Evolutionary conservation across 1,284 basidiomycete genomes (phyloP), one percentile per base, ranked within the genome.

Genomic region (Ustilago tritici): DNA sequence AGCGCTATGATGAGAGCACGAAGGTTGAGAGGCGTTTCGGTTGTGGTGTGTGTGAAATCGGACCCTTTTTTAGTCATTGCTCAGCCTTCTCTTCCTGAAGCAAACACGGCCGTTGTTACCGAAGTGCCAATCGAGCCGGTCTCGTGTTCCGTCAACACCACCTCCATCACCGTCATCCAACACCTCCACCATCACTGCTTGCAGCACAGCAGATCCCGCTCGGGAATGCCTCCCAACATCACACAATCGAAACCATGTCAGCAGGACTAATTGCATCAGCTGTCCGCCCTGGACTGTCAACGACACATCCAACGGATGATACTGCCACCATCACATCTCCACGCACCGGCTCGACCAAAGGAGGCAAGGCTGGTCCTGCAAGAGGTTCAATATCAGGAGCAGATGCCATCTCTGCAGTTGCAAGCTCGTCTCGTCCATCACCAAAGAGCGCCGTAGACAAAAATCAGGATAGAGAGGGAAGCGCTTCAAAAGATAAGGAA

Each of bases 401-500:
- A 6, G 40, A 40, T 36, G 3, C 17, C 0, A 14, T 41, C 12
- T 6, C 57, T n/a, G 34, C 28, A 8, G 53, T 43, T 12, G 57
- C 57, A 3, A 41, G 58, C 14, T 46, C 70, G 8, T 57, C 61
- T 15, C 41, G 60, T 31, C 58, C 61, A 11, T 67, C 61, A 7
- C 56, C 61, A 1, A 61, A 56, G 17, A n/a, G 40, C 3, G 40
- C 55, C 10, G 12, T 35, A 0, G 66, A 65, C 43, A 65, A 60
- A 38, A 74, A 69, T 52, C 57, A 36, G 28, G 40, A 52, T 34
- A 38, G 56, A 28, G 61, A 66, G 9, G 34, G 56, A 11, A 63
- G 59, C 34, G 36, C 56, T 1, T 56, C 61, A n/a, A 68, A 61
- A 34, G 60, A 71, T 54, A 76, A 67, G 35, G 67, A 76, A 10